phyloP scores from a whole-genome alignment of 2,329 filamentous ascomycete species.

The Cytospora schulzeri region DNA sequence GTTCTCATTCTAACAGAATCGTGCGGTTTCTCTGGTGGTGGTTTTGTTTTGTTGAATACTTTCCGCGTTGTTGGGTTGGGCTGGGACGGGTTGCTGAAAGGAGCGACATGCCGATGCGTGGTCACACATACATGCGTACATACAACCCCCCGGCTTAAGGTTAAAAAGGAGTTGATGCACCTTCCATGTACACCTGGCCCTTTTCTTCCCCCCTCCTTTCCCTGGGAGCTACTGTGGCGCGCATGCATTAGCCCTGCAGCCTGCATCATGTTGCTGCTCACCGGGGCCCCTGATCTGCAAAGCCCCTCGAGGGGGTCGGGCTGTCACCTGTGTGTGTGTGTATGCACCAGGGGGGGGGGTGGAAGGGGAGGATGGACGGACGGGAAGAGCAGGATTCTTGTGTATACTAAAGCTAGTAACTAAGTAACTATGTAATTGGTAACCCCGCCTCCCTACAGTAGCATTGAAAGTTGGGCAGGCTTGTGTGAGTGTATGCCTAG shows the following conservation, averaged over 20 bases:
- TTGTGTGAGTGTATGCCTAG: no score
- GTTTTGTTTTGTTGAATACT: no score
- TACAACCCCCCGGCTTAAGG: neutral
- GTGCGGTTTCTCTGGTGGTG: neutral
- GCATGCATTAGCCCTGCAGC: neutral
- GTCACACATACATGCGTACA: neutral
- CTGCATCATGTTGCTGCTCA: neutral
- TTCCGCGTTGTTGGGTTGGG: neutral
- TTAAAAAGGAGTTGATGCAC: neutral
- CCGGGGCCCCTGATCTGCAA: conserved; percentile 1
- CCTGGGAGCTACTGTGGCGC: neutral
- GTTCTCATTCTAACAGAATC: neutral
- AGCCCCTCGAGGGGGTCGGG: neutral
- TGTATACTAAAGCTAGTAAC: no score
- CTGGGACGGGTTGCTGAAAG: neutral
- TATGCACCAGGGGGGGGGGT: no score
- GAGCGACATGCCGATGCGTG: neutral
- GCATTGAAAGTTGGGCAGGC: no score
- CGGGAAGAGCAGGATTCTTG: neutral
- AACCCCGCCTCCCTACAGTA: no score
- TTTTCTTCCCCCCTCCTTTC: neutral
- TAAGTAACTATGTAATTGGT: no score
- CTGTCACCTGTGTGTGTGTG: neutral
- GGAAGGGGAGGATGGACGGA: no score
- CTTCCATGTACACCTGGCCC: conserved; percentile 3